phyloP scores from a whole-genome alignment of 1,139 yeast genomes.

The Suhomyces coccinellae region DNA sequence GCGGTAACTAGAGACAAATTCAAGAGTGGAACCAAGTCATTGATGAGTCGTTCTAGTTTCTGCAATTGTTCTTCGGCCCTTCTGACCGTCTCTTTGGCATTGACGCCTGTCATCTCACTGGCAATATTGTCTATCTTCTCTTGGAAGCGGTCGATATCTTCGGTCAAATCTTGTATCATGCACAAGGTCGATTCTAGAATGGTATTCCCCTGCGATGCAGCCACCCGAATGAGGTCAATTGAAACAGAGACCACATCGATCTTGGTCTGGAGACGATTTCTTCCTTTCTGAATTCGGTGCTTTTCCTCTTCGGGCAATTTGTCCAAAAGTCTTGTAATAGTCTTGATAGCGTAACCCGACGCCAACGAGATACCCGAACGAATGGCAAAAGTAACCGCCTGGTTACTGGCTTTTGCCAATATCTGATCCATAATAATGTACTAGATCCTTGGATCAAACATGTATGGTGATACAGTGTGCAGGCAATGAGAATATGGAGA shows the following conservation, averaged over 20 bases:
- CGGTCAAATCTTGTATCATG: conserved; percentile 56
- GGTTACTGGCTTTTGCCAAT: conserved; percentile 63
- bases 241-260: conserved; percentile 67
- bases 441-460: not conserved
- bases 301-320: conserved; percentile 62
- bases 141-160: conserved; percentile 63
- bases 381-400: conserved; percentile 78
- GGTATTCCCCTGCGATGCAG: conserved; percentile 73
- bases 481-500: not conserved
- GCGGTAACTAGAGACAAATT: conserved; percentile 68
- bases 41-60: conserved; percentile 52
- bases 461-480: not conserved
- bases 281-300: conserved; percentile 39
- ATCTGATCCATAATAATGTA: conserved; percentile 24
- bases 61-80: conserved; percentile 53
- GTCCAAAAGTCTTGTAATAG: conserved; percentile 59
- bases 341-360: conserved; percentile 71
- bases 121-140: conserved; percentile 40
- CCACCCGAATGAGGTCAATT: conserved; percentile 66
- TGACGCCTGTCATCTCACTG: conserved; percentile 23
- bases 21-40: conserved; percentile 69
- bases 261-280: conserved; percentile 54
- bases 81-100: conserved; percentile 44
- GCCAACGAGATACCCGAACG: conserved; percentile 77
- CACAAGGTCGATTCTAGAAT: conserved; percentile 57